Evolutionary conservation across 768 basidiomycete species (phyloP).

Genomic region (Lyophyllum atratum): DNA sequence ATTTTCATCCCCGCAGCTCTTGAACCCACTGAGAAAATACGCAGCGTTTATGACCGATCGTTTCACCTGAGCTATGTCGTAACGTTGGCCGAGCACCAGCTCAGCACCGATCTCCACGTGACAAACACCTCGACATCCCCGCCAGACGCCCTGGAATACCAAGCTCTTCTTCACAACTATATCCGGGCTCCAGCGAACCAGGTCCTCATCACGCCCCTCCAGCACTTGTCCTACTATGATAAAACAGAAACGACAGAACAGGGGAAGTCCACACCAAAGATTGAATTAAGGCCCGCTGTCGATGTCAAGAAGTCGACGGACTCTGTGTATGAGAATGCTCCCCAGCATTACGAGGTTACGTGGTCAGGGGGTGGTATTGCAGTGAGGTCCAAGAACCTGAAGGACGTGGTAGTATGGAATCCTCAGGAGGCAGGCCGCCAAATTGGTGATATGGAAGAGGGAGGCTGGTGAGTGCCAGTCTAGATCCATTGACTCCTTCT

Average conservation of each 20-base stretch:
- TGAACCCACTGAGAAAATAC: slow-evolving; percentile 60
- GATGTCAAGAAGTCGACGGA: slow-evolving; percentile 72
- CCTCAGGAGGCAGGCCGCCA: slow-evolving; percentile 73
- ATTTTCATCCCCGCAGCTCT: slow-evolving; percentile 47
- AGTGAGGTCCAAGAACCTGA: slow-evolving; percentile 56
- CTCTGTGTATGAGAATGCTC: slow-evolving; percentile 72
- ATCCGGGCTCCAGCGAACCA: slow-evolving; percentile 63
- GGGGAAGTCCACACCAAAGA: slow-evolving; percentile 48
- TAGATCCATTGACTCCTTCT: not conserved
- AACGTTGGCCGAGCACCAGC: slow-evolving; percentile 69
- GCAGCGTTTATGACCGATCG: slow-evolving; percentile 54
- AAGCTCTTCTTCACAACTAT: slow-evolving; percentile 93
- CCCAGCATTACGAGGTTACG: slow-evolving; percentile 53
- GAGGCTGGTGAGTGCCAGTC: slow-evolving; percentile 70
- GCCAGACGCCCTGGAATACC: slow-evolving; percentile 70
- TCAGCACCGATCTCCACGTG: slow-evolving; percentile 82
- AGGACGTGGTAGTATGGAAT: slow-evolving; percentile 95
- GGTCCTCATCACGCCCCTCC: slow-evolving; percentile 64
- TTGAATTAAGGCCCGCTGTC: slow-evolving; percentile 62
- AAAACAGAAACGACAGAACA: slow-evolving; percentile 70
- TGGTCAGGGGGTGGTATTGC: slow-evolving; percentile 62
- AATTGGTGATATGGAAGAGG: slow-evolving; percentile 88
- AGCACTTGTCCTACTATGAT: slow-evolving; percentile 71
- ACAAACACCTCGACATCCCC: slow-evolving; percentile 60
- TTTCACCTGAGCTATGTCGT: slow-evolving; percentile 85